Percentiles rank a stretch among this genome's conserved stretches.
Conservation (phyloP, 257 asterid species). For the Salvia hispanica region DNA sequence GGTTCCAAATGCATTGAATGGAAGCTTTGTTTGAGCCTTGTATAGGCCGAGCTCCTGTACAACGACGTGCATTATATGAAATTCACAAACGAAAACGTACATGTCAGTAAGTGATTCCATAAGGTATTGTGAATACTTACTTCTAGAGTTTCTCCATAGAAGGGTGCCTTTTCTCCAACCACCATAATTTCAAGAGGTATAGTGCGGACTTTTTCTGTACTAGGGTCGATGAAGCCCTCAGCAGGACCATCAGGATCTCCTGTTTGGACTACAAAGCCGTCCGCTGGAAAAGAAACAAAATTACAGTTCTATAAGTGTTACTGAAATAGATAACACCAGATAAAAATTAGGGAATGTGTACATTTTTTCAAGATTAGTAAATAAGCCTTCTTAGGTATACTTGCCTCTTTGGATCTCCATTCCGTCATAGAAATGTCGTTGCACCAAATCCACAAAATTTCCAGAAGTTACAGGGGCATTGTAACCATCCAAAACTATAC, state of each 20-base stretch:
- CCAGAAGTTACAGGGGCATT: constrained; percentile 98
- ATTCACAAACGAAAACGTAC: background rate
- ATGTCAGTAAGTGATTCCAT: background rate
- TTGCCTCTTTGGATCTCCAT: constrained; percentile 99
- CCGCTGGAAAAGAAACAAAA: constrained; percentile 64
- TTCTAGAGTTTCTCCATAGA: constrained; percentile 89
- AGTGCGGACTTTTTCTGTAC: constrained; percentile 85
- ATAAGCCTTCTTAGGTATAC: constrained; percentile 1
- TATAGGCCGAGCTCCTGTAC: constrained; percentile 90
- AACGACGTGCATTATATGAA: constrained; percentile 30
- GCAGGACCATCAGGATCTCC: constrained; percentile 99
- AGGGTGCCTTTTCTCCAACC: constrained; percentile 80
- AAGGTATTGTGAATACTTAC: constrained; percentile 46
- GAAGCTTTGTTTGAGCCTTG: constrained; percentile 97
- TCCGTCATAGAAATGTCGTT: constrained; percentile 97
- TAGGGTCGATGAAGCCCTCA: constrained; percentile 96
- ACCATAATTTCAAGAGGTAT: constrained; percentile 92
- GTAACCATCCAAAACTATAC: constrained; percentile 90
- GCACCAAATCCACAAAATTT: constrained; percentile 84
- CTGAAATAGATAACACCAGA: background rate
- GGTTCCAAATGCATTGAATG: constrained; percentile 97
- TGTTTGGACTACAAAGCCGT: constrained; percentile 98
- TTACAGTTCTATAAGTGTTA: constrained; percentile 31
- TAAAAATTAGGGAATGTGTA: background rate
- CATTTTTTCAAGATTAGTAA: constrained; percentile 7